Percentiles rank a stretch among this genome's conserved stretches.
phyloP scores from a whole-genome alignment of 2,329 filamentous ascomycete species.

The Grosmannia serpens region DNA sequence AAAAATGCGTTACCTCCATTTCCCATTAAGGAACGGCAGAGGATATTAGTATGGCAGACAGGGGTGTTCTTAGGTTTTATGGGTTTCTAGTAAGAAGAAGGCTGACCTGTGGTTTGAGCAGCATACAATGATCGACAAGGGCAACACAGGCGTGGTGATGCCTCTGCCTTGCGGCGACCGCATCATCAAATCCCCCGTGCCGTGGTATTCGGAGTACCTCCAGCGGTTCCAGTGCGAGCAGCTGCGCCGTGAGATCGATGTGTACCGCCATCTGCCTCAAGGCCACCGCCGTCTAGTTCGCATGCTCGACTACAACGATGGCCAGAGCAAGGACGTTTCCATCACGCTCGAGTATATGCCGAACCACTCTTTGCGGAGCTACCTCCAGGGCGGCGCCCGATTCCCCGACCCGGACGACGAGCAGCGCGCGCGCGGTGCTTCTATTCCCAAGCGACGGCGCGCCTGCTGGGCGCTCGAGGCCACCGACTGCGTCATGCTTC shows the following conservation, averaged over 20 bases:
- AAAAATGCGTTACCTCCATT: no score
- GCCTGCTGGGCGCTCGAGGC: slow-evolving; percentile 6
- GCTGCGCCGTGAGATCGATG: slow-evolving; percentile 2
- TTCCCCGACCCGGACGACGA: neutral
- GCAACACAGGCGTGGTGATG: slow-evolving; percentile 4
- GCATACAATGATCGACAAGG: neutral
- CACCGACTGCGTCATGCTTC: slow-evolving; percentile 1
- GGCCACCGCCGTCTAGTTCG: slow-evolving; percentile 3
- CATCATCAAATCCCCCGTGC: neutral
- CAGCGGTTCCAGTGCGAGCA: neutral
- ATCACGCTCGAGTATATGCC: slow-evolving; percentile 7
- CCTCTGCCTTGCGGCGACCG: neutral
- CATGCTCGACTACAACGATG: slow-evolving; percentile 1
- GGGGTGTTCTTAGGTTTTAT: no score
- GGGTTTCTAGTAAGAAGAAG: no score
- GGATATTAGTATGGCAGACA: no score
- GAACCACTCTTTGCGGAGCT: neutral
- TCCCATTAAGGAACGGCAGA: no score
- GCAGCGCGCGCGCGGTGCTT: neutral
- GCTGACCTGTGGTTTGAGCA: no score
- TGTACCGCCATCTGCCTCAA: slow-evolving; percentile 3
- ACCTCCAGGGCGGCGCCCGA: neutral
- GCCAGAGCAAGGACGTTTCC: neutral
- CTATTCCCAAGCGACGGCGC: slow-evolving; percentile 1
- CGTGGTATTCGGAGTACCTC: neutral